Evolutionary conservation across 1,139 yeast genomes (phyloP).

Genomic region (Yarrowia galli): DNA sequence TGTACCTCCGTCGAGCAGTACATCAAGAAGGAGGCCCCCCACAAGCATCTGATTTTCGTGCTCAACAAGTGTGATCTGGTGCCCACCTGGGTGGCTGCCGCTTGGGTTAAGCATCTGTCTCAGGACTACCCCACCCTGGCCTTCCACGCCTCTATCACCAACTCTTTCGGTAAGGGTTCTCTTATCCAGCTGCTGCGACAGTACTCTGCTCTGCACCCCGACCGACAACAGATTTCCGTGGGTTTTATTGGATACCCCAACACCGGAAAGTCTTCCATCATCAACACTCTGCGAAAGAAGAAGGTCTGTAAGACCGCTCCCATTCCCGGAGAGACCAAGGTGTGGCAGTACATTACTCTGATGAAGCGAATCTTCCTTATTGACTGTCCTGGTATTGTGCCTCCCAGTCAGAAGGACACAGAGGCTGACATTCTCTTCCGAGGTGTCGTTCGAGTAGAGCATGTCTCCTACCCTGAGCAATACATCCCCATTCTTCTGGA

Average conservation of each 20-base stretch:
- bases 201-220: conserved; percentile 87
- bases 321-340: conserved; percentile 98
- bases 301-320: conserved; percentile 98
- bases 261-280: conserved; percentile 95
- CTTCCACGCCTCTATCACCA: conserved; percentile 96
- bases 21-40: conserved; percentile 92
- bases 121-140: conserved; percentile 94
- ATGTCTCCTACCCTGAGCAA: conserved; percentile 93
- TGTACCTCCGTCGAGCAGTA: conserved; percentile 94
- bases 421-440: conserved; percentile 94
- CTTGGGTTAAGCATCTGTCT: conserved; percentile 96
- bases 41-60: conserved; percentile 92
- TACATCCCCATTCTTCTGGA: conserved; percentile 86
- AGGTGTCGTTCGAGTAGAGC: conserved; percentile 98
- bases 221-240: conserved; percentile 93
- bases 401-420: conserved; percentile 87
- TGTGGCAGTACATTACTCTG: conserved; percentile 97
- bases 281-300: conserved; percentile 90
- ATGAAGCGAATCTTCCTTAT: conserved; percentile 95
- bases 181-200: conserved; percentile 91
- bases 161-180: conserved; percentile 97
- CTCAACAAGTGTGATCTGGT: conserved; percentile 97
- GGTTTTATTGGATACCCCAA: conserved; percentile 98
- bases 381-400: conserved; percentile 99
- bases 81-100: conserved; percentile 99